Evolutionary conservation across 805 yeast species (phyloP).

Genomic region (Ogataea pilisensis): DNA sequence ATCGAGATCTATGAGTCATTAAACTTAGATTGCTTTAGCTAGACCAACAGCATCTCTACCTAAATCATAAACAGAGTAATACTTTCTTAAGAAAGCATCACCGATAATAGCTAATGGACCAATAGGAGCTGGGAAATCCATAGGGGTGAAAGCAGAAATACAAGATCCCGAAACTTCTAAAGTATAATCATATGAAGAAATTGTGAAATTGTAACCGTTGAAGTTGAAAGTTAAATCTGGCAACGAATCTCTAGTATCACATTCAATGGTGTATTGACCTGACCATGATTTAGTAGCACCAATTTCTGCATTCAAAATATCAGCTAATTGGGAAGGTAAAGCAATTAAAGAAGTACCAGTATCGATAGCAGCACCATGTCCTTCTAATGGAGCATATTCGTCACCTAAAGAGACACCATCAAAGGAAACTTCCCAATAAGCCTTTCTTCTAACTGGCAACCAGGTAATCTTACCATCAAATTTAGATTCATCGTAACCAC

Average conservation of each 20-base stretch:
- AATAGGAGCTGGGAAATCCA: slow-evolving; percentile 96
- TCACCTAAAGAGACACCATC: slow-evolving; percentile 90
- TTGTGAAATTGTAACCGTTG: slow-evolving; percentile 86
- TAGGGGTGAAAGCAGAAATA: slow-evolving; percentile 92
- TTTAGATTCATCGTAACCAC: slow-evolving; percentile 80
- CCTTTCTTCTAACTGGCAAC: slow-evolving; percentile 98
- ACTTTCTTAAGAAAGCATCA: slow-evolving; percentile 94
- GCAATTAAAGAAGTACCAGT: slow-evolving; percentile 97
- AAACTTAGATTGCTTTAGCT: slow-evolving; percentile 60
- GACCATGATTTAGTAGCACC: slow-evolving; percentile 98
- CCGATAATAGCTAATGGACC: slow-evolving; percentile 97
- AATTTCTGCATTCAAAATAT: slow-evolving; percentile 88
- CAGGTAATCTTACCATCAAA: slow-evolving; percentile 83
- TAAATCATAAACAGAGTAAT: slow-evolving; percentile 90
- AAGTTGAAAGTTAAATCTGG: slow-evolving; percentile 92
- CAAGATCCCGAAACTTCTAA: slow-evolving; percentile 93
- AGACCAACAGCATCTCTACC: slow-evolving; percentile 92
- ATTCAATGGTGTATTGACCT: slow-evolving; percentile 93
- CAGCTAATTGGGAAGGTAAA: slow-evolving; percentile 92
- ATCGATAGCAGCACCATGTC: slow-evolving; percentile 95
- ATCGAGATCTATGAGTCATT: background rate
- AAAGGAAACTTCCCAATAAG: slow-evolving; percentile 97
- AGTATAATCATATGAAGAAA: slow-evolving; percentile 86
- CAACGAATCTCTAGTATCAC: slow-evolving; percentile 75
- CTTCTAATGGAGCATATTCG: slow-evolving; percentile 77